Evolutionary conservation across 306 rosid genomes (phyloP), one percentile per base, ranked within the genome.

Genomic region (Rubus parviflorus): DNA sequence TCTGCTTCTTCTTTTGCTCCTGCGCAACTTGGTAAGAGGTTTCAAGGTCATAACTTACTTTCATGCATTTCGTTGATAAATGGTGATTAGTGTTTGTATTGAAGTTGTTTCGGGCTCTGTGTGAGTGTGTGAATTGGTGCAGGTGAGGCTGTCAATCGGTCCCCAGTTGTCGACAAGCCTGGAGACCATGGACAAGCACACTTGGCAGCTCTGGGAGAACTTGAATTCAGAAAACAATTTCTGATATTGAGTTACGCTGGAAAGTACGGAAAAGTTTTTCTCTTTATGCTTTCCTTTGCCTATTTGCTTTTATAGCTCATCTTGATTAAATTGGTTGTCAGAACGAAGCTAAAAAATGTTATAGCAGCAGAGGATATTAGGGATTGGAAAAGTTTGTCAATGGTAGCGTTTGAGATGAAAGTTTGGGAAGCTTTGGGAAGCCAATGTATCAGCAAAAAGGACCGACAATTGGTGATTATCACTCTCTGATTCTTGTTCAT

Each of bases 191-290:
- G 51, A 62, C 64, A 43, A 13, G 68, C 84, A 6, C 72, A 63
- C 25, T 65, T 81, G 42, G 76, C 14, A 37, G 97, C 92, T 30
- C 65, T 90, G 69, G 97, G 92, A 15, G 94, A 91, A 68, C 83
- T 91, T 12, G 94, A 91, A 51, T 91, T 85, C 73, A 77, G 90
- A 16, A 89, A 75, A 70, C 87, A 91, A 9, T 91, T 91, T 81
- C 77, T 91, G 51, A 46, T 91, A 2, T 60, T 89, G 51, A 88
- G 78, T 72, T 91, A 91, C n/a, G 54, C 77, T n/a, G 94, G 94
- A 56, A 58, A 80, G 97, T 89, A 71, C 20, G 65, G 10, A 41
- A 30, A 48, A 62, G 40, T 63, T 77, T 30, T 42, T 51, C 23
- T 6, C 38, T 23, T 37, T 37, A 5, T 17, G 23, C 3, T 70